Conservation (phyloP, 495 filamentous ascomycete genomes). For the Cercophora newfieldiana region DNA sequence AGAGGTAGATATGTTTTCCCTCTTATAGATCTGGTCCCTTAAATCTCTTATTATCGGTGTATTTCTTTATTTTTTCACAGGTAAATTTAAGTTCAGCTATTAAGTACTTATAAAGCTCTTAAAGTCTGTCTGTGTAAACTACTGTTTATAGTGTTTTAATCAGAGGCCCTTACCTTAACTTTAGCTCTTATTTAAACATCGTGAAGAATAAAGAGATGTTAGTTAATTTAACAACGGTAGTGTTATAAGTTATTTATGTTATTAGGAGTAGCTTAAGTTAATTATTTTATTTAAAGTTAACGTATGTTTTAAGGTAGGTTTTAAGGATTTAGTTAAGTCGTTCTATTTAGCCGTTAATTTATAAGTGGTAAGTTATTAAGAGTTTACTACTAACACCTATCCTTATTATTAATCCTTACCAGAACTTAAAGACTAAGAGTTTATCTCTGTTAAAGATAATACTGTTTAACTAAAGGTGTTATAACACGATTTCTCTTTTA, state of each 20-base stretch:
- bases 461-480: neutral
- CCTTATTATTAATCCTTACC: neutral
- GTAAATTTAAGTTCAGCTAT: neutral
- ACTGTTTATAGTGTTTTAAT: neutral
- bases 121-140: neutral
- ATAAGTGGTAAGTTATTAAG: conserved; percentile 31
- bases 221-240: neutral
- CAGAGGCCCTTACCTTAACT: neutral
- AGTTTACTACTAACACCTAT: conserved; percentile 11
- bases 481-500: neutral
- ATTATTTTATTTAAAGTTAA: conserved; percentile 18
- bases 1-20: neutral
- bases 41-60: neutral
- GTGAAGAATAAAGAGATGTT: neutral
- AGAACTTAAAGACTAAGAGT: neutral
- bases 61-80: neutral
- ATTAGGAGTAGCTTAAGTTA: conserved; percentile 13
- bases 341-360: conserved; percentile 12
- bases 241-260: conserved; percentile 16
- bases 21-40: neutral
- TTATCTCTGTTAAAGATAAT: conserved; percentile 5
- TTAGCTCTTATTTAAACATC: neutral
- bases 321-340: conserved; percentile 23
- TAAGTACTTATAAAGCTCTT: neutral
- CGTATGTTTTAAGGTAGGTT: conserved; percentile 4